Evolutionary conservation across 768 basidiomycete species (phyloP).

Genomic region (Hericium rajendrae): DNA sequence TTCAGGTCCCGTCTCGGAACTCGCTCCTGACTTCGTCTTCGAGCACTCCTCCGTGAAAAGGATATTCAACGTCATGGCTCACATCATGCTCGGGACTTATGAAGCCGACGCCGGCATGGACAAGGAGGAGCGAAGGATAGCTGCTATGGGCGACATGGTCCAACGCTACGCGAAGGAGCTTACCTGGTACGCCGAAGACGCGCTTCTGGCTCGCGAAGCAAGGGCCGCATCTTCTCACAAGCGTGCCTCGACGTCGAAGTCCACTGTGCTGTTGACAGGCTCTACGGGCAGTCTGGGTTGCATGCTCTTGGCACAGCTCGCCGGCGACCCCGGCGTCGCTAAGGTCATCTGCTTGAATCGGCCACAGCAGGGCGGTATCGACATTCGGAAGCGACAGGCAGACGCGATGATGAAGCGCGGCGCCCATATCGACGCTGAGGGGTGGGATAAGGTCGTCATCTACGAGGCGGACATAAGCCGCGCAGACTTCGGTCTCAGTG

Average conservation of each 20-base stretch:
- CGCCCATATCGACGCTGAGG: constrained; percentile 14
- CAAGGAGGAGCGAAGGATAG: not conserved
- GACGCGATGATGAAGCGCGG: constrained; percentile 24
- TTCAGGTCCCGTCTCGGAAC: not conserved
- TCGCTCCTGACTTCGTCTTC: constrained; percentile 5
- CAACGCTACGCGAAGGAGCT: not conserved
- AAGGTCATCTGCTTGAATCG: constrained; percentile 26
- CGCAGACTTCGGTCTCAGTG: constrained; percentile 9
- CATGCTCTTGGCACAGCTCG: constrained; percentile 23
- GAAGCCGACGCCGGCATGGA: not conserved
- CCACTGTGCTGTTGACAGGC: constrained; percentile 27
- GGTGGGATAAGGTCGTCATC: constrained; percentile 24
- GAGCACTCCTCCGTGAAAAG: constrained; percentile 1
- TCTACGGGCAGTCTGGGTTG: constrained; percentile 31
- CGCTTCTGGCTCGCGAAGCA: not conserved
- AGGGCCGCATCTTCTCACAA: not conserved
- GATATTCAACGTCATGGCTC: not conserved
- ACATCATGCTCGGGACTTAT: not conserved
- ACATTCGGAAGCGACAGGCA: constrained; percentile 19
- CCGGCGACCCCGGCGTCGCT: constrained; percentile 17
- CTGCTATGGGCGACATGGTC: constrained; percentile 3
- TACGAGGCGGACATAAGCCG: constrained; percentile 19
- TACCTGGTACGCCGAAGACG: not conserved
- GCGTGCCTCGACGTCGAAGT: constrained; percentile 4
- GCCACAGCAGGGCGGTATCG: not conserved